Evolutionary conservation across 441 rosid genomes (phyloP), one percentile per base, ranked within the genome.

Genomic region (Aquilaria agallochum): DNA sequence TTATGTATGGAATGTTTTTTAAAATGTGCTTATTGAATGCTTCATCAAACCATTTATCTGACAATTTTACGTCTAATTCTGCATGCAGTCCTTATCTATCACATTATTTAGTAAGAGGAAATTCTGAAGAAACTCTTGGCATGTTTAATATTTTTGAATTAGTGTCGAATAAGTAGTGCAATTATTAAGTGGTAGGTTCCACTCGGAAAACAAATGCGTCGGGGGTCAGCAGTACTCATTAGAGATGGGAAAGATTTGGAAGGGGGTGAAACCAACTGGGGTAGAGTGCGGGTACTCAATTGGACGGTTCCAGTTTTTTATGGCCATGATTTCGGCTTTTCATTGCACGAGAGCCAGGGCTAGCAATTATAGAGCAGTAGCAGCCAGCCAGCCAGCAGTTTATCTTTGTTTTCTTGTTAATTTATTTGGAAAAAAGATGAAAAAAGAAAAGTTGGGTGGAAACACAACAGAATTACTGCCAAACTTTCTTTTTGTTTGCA

Each of bases 211-310:
- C 46, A 65, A 20, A 20, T 20, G 50, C 53, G 9, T 62, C 55
- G 68, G 52, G 58, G 71, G 70, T 59, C 11, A 60, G 36, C 14
- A 54, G 69, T 68, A 74, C 73, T 72, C 72, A 78, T 72, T 71
- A 58, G 42, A 13, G 47, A 61, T 70, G 70, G 47, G 65, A 57
- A 32, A 12, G 42, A 61, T 68, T 68, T 51, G 65, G 55, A 64
- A 65, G 42, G 47, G 47, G 50, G 72, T 30, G 67, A 42, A 57
- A 67, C 31, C 45, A 13, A 53, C 31, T 59, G 45, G n/a, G 15
- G 6, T 9, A 36, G 52, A 6, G 32, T 47, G 9, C 45, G 58
- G 33, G 60, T 67, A 49, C 45, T 55, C 53, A 57, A 4, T 36
- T 36, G 42, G 42, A 36, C 3, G 42, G 42, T 36, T 36, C 42